Evolutionary conservation across 1,284 basidiomycete species (phyloP), one percentile per base, ranked within the genome.

Genomic region (Ceratobasidium theobromae): DNA sequence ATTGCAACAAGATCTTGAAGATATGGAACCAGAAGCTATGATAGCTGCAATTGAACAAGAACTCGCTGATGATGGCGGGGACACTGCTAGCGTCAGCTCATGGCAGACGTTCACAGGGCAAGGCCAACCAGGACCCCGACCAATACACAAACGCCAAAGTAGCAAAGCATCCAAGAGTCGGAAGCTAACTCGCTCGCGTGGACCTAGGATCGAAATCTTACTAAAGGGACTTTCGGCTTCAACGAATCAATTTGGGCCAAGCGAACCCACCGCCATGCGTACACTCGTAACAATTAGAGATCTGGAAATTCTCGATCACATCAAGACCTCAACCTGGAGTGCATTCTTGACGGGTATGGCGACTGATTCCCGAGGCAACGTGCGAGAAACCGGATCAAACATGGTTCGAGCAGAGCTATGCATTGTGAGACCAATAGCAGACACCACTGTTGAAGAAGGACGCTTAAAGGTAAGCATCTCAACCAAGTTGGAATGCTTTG

Each of bases 251-350:
- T 91, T 87, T 72, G 76, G 76, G 1, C 80, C 83, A 3, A 79
- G 81, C 23, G 81, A 84, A 66, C 51, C 60, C 4, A 77, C 81
- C 0, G 77, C 67, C 21, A 33, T 88, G 21, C 81, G 88, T 66
- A 81, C 84, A 2, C 80, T 93, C 58, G 81, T 84, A 3, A 86
- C 86, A 27, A 79, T 90, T 67, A 82, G 79, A 67, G 84, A 92
- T 71, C 72, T 93, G 51, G 93, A 97, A 76, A 97, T 99, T 69
- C 79, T 98, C 60, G 96, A 99, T 77, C 95, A 98, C 74, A 93
- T 99, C 81, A 95, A 93, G 79, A 95, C 95, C 0, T 98, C 95
- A 9, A 98, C 96, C 0, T 99, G 97, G 97, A 90, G 88, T 76
- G 98, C 95, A 74, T 99, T 99, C 75, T 78, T 99, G 67, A 96